Evolutionary conservation across 371 early-diverging fungal genomes (phyloP).

Genomic region (Cokeromyces recurvatus): DNA sequence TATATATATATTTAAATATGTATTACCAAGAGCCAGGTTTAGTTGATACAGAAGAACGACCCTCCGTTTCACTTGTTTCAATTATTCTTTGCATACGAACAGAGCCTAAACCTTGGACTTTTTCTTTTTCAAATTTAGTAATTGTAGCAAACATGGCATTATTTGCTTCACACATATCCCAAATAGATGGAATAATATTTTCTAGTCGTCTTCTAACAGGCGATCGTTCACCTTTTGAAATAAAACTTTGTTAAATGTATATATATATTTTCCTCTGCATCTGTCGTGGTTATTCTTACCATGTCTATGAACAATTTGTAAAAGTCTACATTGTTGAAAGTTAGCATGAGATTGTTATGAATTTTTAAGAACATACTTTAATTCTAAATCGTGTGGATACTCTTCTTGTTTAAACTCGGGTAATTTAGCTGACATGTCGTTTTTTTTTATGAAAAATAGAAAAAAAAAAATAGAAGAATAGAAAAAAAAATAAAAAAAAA

Average conservation of each 20-base stretch:
- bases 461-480: no score
- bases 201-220: constrained; percentile 44
- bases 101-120: not conserved
- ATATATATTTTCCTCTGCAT: not conserved
- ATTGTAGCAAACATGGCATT: constrained; percentile 46
- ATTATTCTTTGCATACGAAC: constrained; percentile 32
- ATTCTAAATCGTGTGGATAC: constrained; percentile 26
- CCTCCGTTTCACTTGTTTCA: constrained; percentile 17
- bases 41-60: constrained; percentile 10
- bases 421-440: constrained; percentile 29
- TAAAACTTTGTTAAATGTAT: not conserved
- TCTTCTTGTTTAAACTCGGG: constrained; percentile 19
- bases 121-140: constrained; percentile 16
- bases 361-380: constrained; percentile 14
- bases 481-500: no score
- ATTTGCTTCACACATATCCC: constrained; percentile 53
- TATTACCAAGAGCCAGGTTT: constrained; percentile 38
- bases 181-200: constrained; percentile 38
- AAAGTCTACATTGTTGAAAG: constrained; percentile 15
- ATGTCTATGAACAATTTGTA: constrained; percentile 56
- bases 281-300: constrained; percentile 26
- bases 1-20: no score
- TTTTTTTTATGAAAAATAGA: no score
- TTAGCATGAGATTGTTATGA: not conserved
- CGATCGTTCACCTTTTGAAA: constrained; percentile 44